Base-by-base conservation (phyloP, 208 protist species). In the Crithidia sp. region DNA sequence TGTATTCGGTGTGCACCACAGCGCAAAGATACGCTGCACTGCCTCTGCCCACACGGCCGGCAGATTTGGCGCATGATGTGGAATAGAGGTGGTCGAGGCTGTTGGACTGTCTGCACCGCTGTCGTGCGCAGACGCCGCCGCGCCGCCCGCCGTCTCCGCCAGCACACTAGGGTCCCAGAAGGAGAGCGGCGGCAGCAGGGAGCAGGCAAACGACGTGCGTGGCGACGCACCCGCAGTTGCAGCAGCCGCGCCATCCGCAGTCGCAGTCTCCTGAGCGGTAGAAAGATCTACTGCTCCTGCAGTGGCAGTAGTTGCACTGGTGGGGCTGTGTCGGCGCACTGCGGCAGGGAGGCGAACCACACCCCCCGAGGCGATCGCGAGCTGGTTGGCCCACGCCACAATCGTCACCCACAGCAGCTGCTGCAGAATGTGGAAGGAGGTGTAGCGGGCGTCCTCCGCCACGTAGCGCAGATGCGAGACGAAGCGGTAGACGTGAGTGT, bases 351-450 rank as follows among this genome's bases (percentile, higher is more conserved):
- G 64, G 7, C 10, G n/a, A 3, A 93, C 54, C 2, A 58, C 67
- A 9, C 66, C 74, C 37, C 75, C 67, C 12, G 79, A 89, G 36
- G 80, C 82, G 49, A 55, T 54, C 44, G 78, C 87, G 61, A 93
- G 36, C 50, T 88, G 84, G 14, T 81, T 62, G 4, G 84, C 71
- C 89, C 89, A 93, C 52, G 77, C 78, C 10, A 66, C 74, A 44
- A 89, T 43, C 37, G 86, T 82, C 4, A 81, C 76, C 72, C 76
- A 84, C 41, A 91, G 58, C 4, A 87, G 67, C 12, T 77, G 74
- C 53, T 77, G 73, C 3, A 79, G 36, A 40, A 76, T 78, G 59
- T 56, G 17, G 74, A 77, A 81, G 50, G 76, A 72, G 62, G 71
- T 81, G 69, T 81, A 75, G 36, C 76, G 63, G 4, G 67, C 67